A percentile compares a stretch with the other conserved stretches of the same genome.
phyloP scores from a whole-genome alignment of 2,329 filamentous ascomycete species.

The Fusarium sarcochroum region DNA sequence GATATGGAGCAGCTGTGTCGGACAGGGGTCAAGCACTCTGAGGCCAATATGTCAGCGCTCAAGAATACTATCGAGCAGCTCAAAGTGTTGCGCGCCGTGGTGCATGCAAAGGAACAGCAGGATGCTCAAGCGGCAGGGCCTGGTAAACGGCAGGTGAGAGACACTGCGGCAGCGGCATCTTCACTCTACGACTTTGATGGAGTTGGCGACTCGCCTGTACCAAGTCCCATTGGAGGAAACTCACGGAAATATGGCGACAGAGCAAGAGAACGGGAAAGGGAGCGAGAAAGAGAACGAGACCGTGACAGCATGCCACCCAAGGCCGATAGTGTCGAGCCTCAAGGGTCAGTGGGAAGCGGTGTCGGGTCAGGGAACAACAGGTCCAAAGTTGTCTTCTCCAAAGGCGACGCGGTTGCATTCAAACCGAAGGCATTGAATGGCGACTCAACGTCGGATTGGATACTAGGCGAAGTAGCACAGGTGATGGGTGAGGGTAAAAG shows the following conservation, averaged over 20 bases:
- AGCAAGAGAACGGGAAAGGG: slow-evolving; percentile 60
- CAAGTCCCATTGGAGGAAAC: slow-evolving; percentile 57
- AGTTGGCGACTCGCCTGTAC: slow-evolving; percentile 61
- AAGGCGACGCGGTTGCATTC: slow-evolving; percentile 77
- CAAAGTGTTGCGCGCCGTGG: slow-evolving; percentile 59
- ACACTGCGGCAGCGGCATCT: slow-evolving; percentile 49
- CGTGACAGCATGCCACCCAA: slow-evolving; percentile 65
- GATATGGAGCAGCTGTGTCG: slow-evolving; percentile 61
- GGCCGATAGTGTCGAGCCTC: slow-evolving; percentile 69
- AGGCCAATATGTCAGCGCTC: slow-evolving; percentile 55
- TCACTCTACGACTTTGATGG: slow-evolving; percentile 62
- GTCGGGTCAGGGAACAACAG: slow-evolving; percentile 48
- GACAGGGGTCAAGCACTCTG: slow-evolving; percentile 59
- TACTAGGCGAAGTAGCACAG: slow-evolving; percentile 82
- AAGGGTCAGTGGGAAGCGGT: slow-evolving; percentile 57
- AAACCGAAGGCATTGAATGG: slow-evolving; percentile 68
- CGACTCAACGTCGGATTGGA: slow-evolving; percentile 71
- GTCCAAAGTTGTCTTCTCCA: slow-evolving; percentile 70
- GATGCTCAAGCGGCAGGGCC: slow-evolving; percentile 53
- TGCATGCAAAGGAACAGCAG: slow-evolving; percentile 60
- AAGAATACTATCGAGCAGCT: slow-evolving; percentile 59
- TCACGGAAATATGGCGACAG: slow-evolving; percentile 56
- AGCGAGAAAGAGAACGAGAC: slow-evolving; percentile 34
- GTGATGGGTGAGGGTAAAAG: slow-evolving; percentile 83
- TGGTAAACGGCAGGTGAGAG: slow-evolving; percentile 48